Percentiles rank a stretch among this genome's conserved stretches.
Conservation (phyloP, 148 eudicot species). For the Rhododendron simsii region DNA sequence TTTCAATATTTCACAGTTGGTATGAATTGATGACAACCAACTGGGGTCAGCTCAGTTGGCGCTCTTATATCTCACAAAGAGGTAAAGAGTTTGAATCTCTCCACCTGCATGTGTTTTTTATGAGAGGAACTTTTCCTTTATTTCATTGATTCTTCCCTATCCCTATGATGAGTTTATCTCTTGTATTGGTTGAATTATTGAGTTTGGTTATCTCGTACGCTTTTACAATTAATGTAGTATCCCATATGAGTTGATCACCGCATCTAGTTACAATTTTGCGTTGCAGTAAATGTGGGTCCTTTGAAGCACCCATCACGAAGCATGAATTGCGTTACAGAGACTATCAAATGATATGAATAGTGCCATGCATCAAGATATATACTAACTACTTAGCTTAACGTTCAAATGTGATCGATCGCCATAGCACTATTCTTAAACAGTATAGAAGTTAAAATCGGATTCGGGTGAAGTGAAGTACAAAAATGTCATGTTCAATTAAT, state of each 20-base stretch:
- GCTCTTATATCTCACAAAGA: too few relatives aligned
- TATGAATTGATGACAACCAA: not conserved
- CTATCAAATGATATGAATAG: not conserved
- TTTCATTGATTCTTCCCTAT: too few relatives aligned
- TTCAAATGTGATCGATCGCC: not conserved
- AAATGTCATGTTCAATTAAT: not conserved
- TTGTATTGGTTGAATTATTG: too few relatives aligned
- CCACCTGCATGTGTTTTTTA: too few relatives aligned
- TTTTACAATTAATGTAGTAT: too few relatives aligned
- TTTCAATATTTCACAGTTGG: not conserved
- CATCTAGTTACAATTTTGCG: not conserved
- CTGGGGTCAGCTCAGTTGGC: too few relatives aligned
- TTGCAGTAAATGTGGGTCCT: not conserved
- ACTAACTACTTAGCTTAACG: not conserved
- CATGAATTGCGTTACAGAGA: not conserved
- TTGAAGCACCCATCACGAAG: not conserved
- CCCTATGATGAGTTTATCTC: too few relatives aligned
- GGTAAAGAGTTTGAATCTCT: too few relatives aligned
- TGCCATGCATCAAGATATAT: not conserved
- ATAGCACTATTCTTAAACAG: not conserved
- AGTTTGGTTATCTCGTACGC: too few relatives aligned
- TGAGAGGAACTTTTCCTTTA: too few relatives aligned
- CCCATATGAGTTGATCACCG: not conserved
- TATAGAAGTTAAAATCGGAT: not conserved
- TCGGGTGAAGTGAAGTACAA: not conserved